Evolutionary conservation across 2,329 filamentous ascomycete species (phyloP).

Genomic region (Penicillium aurantiogriseum): DNA sequence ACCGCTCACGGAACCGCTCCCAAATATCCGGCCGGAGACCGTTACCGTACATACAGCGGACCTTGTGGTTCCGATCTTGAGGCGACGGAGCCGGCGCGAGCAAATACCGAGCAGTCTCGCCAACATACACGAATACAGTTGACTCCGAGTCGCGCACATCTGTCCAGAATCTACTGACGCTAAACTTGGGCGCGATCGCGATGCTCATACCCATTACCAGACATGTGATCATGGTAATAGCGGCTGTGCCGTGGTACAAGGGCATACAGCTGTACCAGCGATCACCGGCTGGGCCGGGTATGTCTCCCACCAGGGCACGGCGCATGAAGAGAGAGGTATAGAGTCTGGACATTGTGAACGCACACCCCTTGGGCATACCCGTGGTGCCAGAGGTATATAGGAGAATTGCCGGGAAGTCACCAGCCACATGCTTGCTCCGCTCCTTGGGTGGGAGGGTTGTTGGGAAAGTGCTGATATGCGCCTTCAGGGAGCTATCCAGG

Average conservation of each 20-base stretch:
- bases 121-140: slow-evolving; percentile 74
- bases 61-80: slow-evolving; percentile 46
- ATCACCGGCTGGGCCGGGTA: slow-evolving; percentile 44
- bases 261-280: slow-evolving; percentile 77
- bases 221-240: slow-evolving; percentile 57
- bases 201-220: slow-evolving; percentile 52
- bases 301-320: slow-evolving; percentile 30
- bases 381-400: slow-evolving; percentile 78
- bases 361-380: slow-evolving; percentile 69
- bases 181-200: slow-evolving; percentile 55
- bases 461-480: slow-evolving; percentile 49
- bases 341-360: slow-evolving; percentile 55
- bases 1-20: slow-evolving; percentile 55
- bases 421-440: slow-evolving; percentile 53
- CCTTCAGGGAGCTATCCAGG: slow-evolving; percentile 51
- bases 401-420: slow-evolving; percentile 58
- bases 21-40: slow-evolving; percentile 52
- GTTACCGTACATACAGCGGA: slow-evolving; percentile 50
- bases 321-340: slow-evolving; percentile 41
- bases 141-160: slow-evolving; percentile 67
- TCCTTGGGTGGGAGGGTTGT: slow-evolving; percentile 55
- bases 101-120: slow-evolving; percentile 73
- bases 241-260: slow-evolving; percentile 73
- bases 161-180: slow-evolving; percentile 66
- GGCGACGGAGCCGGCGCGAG: slow-evolving; percentile 60